Conservation (phyloP, 2,329 filamentous ascomycete species). For the Dothideomycetes sp. region DNA sequence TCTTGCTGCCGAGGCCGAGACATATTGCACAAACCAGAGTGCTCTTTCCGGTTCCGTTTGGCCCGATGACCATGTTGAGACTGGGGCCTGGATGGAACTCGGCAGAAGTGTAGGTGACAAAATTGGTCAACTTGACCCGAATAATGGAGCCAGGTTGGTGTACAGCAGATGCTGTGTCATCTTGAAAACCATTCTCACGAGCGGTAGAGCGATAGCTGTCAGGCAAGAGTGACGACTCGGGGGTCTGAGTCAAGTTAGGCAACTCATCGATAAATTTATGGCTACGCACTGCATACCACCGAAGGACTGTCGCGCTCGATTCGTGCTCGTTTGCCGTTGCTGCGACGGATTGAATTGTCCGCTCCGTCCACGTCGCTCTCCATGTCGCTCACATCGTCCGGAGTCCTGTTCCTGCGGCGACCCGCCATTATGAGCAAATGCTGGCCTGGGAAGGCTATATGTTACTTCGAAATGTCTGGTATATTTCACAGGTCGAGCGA, state of each 20-base stretch:
- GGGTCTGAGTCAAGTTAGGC: no score
- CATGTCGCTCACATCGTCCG: background rate
- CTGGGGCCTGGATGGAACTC: constrained; percentile 87
- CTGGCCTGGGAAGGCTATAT: no score
- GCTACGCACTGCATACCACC: no score
- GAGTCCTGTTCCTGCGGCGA: background rate
- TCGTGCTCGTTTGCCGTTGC: constrained; percentile 6
- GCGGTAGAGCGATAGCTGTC: constrained; percentile 19
- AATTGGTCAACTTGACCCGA: constrained; percentile 74
- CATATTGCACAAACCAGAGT: constrained; percentile 96
- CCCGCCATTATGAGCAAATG: no score
- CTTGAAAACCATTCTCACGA: constrained; percentile 10
- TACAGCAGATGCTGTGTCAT: constrained; percentile 9
- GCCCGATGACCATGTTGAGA: constrained; percentile 96
- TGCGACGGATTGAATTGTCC: background rate
- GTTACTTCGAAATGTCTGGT: no score
- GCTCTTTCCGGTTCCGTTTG: constrained; percentile 97
- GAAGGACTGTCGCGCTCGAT: constrained; percentile 2
- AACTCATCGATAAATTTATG: no score
- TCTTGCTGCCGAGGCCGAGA: constrained; percentile 74
- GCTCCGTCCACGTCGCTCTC: background rate
- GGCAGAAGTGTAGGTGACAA: constrained; percentile 87
- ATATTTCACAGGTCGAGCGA: no score
- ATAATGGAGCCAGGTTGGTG: constrained; percentile 74
- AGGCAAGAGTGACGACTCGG: constrained; percentile 19